Evolutionary conservation across 73 alveolate species (phyloP).

Genomic region (Tetrahymena thermophila): DNA sequence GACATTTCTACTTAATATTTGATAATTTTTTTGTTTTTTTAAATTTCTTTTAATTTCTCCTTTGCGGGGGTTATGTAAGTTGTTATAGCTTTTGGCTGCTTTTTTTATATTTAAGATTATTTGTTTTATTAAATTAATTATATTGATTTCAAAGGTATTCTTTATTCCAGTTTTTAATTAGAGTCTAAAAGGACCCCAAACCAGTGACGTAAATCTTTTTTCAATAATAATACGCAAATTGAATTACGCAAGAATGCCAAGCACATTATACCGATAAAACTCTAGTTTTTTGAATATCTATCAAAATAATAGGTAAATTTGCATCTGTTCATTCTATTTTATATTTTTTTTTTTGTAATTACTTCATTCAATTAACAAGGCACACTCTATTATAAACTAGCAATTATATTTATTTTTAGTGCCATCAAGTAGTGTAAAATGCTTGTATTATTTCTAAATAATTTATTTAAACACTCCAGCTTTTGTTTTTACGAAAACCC

Average conservation of each 20-base stretch:
- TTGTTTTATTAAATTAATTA: not conserved
- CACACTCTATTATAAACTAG: not conserved
- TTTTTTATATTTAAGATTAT: not conserved
- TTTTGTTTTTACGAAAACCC: too few relatives aligned
- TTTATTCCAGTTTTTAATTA: not conserved
- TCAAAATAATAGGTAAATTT: not conserved
- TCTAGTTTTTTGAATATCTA: not conserved
- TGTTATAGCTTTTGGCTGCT: constrained; percentile 1
- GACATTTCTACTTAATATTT: not conserved
- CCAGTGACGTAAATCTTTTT: not conserved
- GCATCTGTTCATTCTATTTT: not conserved
- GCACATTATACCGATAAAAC: not conserved
- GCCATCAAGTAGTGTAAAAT: too few relatives aligned
- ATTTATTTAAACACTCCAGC: too few relatives aligned
- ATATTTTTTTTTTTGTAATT: not conserved
- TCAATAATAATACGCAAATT: not conserved
- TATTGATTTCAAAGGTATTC: not conserved
- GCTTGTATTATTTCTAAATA: too few relatives aligned
- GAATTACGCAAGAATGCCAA: not conserved
- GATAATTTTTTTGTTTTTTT: not conserved
- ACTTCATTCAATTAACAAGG: not conserved
- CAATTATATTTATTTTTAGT: too few relatives aligned
- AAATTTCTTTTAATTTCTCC: not conserved
- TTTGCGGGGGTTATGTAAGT: not conserved
- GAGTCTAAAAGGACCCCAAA: not conserved